A percentile compares a stretch with the other conserved stretches of the same genome.
Evolutionary conservation across 371 early-diverging fungal species (phyloP).

Genomic region (Mortierella sp.): DNA sequence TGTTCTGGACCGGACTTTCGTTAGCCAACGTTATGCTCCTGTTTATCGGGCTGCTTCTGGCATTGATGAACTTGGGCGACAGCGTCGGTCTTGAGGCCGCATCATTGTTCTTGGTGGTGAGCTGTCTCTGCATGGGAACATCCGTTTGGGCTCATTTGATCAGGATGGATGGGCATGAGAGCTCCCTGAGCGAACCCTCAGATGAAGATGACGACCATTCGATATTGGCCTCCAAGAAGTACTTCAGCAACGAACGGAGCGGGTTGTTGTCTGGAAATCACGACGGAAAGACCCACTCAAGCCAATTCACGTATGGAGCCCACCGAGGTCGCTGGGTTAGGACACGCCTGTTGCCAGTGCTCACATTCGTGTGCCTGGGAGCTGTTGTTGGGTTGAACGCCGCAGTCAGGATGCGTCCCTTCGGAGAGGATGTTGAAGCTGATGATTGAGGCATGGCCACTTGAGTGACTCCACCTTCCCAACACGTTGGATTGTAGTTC

Average conservation of each 20-base stretch:
- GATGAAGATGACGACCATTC: slow-evolving; percentile 5
- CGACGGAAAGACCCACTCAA: slow-evolving; percentile 1
- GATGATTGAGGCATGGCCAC: not conserved
- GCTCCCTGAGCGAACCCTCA: not conserved
- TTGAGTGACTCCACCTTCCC: too few relatives aligned
- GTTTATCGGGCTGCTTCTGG: slow-evolving; percentile 36
- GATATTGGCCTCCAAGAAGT: not conserved
- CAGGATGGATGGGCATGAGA: slow-evolving; percentile 35
- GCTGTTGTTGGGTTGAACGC: slow-evolving; percentile 32
- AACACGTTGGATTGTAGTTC: too few relatives aligned
- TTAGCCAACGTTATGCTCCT: slow-evolving; percentile 28
- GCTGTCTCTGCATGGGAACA: slow-evolving; percentile 47
- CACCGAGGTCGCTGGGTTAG: slow-evolving; percentile 32
- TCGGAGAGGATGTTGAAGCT: slow-evolving; percentile 19
- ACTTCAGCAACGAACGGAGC: slow-evolving; percentile 13
- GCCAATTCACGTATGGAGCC: slow-evolving; percentile 10
- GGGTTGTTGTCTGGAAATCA: slow-evolving; percentile 10
- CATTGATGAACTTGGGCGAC: slow-evolving; percentile 49
- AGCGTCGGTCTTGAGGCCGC: slow-evolving; percentile 40
- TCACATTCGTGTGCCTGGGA: slow-evolving; percentile 27
- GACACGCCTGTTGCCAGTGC: slow-evolving; percentile 33
- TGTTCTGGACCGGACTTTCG: slow-evolving; percentile 28
- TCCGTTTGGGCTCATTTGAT: slow-evolving; percentile 48
- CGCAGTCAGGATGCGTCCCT: slow-evolving; percentile 9
- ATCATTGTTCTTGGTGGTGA: slow-evolving; percentile 34